Evolutionary conservation across 2,329 filamentous ascomycete species (phyloP).

Genomic region (Alternaria ventricosa): DNA sequence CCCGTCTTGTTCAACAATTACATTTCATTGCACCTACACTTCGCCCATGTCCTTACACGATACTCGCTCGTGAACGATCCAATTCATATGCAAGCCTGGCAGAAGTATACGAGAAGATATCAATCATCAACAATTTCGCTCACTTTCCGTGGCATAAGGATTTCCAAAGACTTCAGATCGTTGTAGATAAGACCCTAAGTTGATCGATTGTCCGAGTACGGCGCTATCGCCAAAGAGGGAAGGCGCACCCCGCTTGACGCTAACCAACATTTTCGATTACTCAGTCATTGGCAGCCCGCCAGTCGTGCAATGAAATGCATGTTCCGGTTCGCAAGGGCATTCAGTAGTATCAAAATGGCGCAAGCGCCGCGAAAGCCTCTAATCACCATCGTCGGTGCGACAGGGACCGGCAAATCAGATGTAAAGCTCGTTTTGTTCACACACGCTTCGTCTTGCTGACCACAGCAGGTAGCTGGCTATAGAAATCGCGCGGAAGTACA

Average conservation of each 20-base stretch:
- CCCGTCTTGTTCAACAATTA: constrained; percentile 25
- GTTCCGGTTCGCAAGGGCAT: constrained; percentile 27
- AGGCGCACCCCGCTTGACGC: constrained; percentile 1
- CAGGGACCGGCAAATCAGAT: constrained; percentile 92
- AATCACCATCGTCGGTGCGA: constrained; percentile 84
- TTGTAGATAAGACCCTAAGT: not conserved
- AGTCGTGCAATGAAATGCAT: constrained; percentile 22
- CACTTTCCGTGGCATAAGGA: too few species aligned
- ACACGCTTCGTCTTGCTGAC: constrained; percentile 39
- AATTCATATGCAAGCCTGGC: not conserved
- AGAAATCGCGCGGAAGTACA: constrained; percentile 79
- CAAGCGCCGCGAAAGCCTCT: constrained; percentile 60
- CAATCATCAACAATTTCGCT: too few species aligned
- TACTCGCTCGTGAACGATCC: not conserved
- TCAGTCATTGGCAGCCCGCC: not conserved
- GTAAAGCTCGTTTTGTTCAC: constrained; percentile 55
- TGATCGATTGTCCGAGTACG: not conserved
- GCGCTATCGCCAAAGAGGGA: not conserved
- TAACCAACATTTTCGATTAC: constrained; percentile 12
- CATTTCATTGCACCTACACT: not conserved
- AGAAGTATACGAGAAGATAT: too few species aligned
- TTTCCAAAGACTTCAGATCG: not conserved
- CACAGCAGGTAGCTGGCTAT: constrained; percentile 75
- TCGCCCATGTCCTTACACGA: not conserved
- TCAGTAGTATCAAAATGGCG: constrained; percentile 32